Evolutionary conservation across 2,329 filamentous ascomycete species (phyloP), one percentile per base, ranked within the genome.

Genomic region (Penicillium hesseltinei): DNA sequence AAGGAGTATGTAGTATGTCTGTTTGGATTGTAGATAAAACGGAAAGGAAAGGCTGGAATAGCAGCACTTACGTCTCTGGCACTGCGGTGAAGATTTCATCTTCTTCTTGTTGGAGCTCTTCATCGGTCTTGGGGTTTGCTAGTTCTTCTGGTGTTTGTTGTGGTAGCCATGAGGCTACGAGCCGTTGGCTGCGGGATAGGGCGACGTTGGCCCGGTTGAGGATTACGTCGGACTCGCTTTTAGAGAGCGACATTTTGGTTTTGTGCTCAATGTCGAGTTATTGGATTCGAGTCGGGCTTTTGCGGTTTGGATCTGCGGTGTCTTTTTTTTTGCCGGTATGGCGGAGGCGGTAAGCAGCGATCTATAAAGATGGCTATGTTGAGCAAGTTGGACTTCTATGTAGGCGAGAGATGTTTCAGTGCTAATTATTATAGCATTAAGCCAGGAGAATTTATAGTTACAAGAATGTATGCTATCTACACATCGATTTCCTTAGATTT

Each of bases 121-220:
- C 73, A 36, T 77, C 71, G 21, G 77, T 70, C 62, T 77, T 78
- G 52, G 68, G 64, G 58, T 73, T 67, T 51, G 69, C 63, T 48
- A 69, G 62, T 47, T 78, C 75, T 23, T 75, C 70, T n/a, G 70
- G 56, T 6, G 76, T 69, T 56, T 73, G 75, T n/a, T 80, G 70
- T 13, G 81, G 81, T 31, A 86, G 78, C 81, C 82, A 82, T 62
- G 83, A 84, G 50, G 81, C 77, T 58, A 86, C 74, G 19, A 84
- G 72, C 35, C 78, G 78, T 62, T 84, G 81, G 50, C 78, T 80
- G 53, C 80, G 80, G 7, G 83, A 81, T 10, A 84, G 72, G 4
- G 78, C 77, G 46, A 86, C 77, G 60, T 79, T 82, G 33, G 81
- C 75, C 52, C 77, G 75, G 64, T 84, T 85, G 52, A 81, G 77